Conservation (phyloP, 345 rosid genomes). For the Lumnitzera racemosa region DNA sequence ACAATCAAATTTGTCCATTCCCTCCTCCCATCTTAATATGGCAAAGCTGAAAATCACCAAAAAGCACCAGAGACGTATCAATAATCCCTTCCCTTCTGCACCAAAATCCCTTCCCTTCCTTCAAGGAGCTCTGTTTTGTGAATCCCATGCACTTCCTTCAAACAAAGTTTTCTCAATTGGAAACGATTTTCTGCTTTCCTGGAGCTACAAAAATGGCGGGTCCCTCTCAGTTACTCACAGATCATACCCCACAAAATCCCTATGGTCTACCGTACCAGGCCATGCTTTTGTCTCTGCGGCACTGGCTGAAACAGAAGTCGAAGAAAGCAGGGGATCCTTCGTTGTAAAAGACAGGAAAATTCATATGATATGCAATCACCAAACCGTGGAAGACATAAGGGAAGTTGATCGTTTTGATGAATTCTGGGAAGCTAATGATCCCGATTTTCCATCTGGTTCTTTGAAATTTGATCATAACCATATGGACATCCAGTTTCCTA, state of each 20-base stretch:
- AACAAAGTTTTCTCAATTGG: constrained; percentile 34
- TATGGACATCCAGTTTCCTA: constrained; percentile 22
- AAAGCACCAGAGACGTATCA: constrained; percentile 51
- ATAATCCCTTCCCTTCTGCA: constrained; percentile 53
- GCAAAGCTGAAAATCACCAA: constrained; percentile 34
- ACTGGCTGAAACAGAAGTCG: constrained; percentile 45
- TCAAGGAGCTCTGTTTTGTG: constrained; percentile 32
- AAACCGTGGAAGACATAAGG: constrained; percentile 40
- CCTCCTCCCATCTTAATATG: constrained; percentile 11
- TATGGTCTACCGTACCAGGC: constrained; percentile 62
- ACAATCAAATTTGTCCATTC: neutral
- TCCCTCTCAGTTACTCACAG: constrained; percentile 32
- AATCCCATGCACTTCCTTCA: constrained; percentile 20
- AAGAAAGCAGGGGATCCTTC: constrained; percentile 72
- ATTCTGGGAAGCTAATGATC: constrained; percentile 5
- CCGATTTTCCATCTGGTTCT: constrained; percentile 12
- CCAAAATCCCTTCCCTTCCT: constrained; percentile 40
- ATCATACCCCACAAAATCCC: constrained; percentile 30
- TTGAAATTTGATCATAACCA: constrained; percentile 15
- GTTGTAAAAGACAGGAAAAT: constrained; percentile 27
- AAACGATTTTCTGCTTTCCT: constrained; percentile 41
- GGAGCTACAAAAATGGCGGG: constrained; percentile 43
- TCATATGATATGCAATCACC: constrained; percentile 37
- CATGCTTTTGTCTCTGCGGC: constrained; percentile 57
- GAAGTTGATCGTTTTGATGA: constrained; percentile 18